Conservation (phyloP, 495 filamentous ascomycete species). For the Lophiotrema nucula region DNA sequence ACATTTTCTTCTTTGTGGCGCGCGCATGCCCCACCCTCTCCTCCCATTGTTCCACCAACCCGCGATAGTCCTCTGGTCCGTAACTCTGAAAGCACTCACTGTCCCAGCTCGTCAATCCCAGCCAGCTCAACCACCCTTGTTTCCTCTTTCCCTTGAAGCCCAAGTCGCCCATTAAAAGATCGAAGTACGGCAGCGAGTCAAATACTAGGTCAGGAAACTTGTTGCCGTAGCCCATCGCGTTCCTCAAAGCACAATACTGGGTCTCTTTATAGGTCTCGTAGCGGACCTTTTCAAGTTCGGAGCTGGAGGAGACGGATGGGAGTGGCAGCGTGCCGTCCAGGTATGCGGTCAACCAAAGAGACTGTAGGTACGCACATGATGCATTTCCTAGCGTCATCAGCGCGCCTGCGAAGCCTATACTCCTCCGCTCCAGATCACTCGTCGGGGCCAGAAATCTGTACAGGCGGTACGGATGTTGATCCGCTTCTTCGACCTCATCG, state of each 20-base stretch:
- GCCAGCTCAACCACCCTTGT: slow-evolving; percentile 1
- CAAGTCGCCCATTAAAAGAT: slow-evolving; percentile 25
- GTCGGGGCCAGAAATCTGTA: slow-evolving; percentile 72
- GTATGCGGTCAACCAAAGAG: slow-evolving; percentile 70
- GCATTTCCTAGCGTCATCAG: slow-evolving; percentile 63
- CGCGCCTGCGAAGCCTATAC: slow-evolving; percentile 67
- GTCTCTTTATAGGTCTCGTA: slow-evolving; percentile 25
- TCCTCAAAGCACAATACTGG: slow-evolving; percentile 24
- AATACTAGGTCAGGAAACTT: slow-evolving; percentile 35
- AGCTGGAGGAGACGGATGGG: neutral
- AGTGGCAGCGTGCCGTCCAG: slow-evolving; percentile 27
- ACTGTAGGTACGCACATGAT: slow-evolving; percentile 64
- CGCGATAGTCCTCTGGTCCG: slow-evolving; percentile 29
- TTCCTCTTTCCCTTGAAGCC: slow-evolving; percentile 31
- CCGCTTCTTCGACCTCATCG: neutral
- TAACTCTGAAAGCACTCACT: slow-evolving; percentile 24
- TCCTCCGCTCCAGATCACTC: slow-evolving; percentile 53
- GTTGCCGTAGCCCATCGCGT: slow-evolving; percentile 27
- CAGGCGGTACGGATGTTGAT: slow-evolving; percentile 41
- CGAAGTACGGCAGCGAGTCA: slow-evolving; percentile 34
- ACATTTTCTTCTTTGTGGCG: no score
- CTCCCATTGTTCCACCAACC: slow-evolving; percentile 28
- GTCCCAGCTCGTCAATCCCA: slow-evolving; percentile 7
- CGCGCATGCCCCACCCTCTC: slow-evolving; percentile 1
- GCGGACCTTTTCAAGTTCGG: slow-evolving; percentile 1